Conservation (phyloP, 2,329 filamentous ascomycete genomes). For the Boeremia lycopersici region DNA sequence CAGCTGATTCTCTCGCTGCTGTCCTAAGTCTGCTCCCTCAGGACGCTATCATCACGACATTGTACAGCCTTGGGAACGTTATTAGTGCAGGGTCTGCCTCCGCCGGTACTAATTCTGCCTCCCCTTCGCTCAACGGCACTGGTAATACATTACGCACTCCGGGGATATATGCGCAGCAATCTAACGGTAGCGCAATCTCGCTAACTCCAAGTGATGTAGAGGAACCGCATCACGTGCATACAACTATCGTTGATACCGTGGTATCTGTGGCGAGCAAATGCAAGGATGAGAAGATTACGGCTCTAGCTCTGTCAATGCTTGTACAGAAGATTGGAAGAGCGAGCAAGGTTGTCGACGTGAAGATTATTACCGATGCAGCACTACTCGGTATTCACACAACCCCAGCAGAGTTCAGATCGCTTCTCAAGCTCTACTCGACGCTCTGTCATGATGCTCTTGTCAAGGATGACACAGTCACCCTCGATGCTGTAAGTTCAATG, state of each 20-base stretch:
- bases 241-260: conserved; percentile 92
- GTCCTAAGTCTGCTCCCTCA: conserved; percentile 83
- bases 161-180: conserved; percentile 52
- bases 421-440: conserved; percentile 82
- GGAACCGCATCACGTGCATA: conserved; percentile 76
- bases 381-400: conserved; percentile 77
- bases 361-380: conserved; percentile 83
- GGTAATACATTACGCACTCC: conserved; percentile 52
- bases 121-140: conserved; percentile 56
- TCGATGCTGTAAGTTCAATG: conserved; percentile 68
- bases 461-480: conserved; percentile 69
- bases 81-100: conserved; percentile 72
- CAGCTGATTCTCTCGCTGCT: conserved; percentile 83
- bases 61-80: conserved; percentile 96
- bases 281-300: conserved; percentile 89
- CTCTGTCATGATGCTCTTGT: conserved; percentile 75
- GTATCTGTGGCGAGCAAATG: conserved; percentile 84
- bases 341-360: conserved; percentile 77
- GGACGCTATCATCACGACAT: conserved; percentile 90
- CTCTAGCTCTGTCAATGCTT: conserved; percentile 91
- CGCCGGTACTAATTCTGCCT: conserved; percentile 56
- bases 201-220: conserved; percentile 76
- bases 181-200: conserved; percentile 77
- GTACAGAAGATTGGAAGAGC: conserved; percentile 94
- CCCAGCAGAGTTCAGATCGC: conserved; percentile 79